Evolutionary conservation across 1,284 basidiomycete species (phyloP).

Genomic region (Boletus sp.): DNA sequence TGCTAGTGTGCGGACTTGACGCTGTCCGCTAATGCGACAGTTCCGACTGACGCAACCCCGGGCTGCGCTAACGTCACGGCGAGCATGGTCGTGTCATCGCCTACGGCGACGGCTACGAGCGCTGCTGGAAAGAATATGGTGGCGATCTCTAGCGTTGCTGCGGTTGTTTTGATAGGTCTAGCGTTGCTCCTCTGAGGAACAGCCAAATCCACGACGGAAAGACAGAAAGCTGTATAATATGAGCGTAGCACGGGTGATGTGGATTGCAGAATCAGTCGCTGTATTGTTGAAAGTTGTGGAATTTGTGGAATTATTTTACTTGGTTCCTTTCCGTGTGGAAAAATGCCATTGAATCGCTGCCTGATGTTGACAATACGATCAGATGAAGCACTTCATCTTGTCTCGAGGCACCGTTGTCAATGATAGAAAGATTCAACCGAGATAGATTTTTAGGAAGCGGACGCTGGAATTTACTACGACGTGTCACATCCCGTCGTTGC

Average conservation of each 20-base stretch:
- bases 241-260: not conserved
- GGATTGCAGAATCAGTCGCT: not conserved
- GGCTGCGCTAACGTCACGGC: conserved; percentile 23
- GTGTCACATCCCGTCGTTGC: no score
- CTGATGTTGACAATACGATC: not conserved
- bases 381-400: not conserved
- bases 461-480: not conserved
- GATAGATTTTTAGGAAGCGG: no score
- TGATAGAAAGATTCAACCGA: not conserved
- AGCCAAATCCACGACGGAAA: not conserved
- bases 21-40: conserved; percentile 26
- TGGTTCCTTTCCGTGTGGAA: not conserved
- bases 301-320: not conserved
- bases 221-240: not conserved
- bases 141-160: conserved; percentile 4
- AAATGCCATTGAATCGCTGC: not conserved
- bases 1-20: conserved; percentile 32
- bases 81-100: conserved; percentile 7
- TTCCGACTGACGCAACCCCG: conserved; percentile 24
- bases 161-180: conserved; percentile 8
- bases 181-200: conserved; percentile 13
- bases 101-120: conserved; percentile 15
- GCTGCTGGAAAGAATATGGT: conserved; percentile 16
- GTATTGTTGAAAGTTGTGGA: not conserved
- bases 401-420: not conserved